Evolutionary conservation across 2,329 filamentous ascomycete genomes (phyloP), one percentile per base, ranked within the genome.

Genomic region (Pseudogymnoascus sp.): DNA sequence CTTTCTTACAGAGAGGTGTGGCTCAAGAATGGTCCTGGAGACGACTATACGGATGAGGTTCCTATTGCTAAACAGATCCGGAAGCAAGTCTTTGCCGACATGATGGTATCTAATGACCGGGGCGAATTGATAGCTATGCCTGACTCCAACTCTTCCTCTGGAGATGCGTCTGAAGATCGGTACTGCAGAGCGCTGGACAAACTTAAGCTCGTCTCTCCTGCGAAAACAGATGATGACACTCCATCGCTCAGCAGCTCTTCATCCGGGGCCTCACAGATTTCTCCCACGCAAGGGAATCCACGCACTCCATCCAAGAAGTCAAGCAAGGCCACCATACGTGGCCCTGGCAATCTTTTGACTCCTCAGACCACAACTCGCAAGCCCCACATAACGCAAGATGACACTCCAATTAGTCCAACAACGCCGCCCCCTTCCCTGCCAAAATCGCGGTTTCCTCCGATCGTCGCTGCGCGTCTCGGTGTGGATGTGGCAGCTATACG

Each of bases 1-100:
- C 70, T 89, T 4, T 77, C 80, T 9, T 75, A 92, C 11, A 78
- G 87, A 7, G 80, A 87, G 65, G 87, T 87, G 0, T 85, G 76
- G 77, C 35, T 71, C 1, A 64, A 67, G 17, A 70, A 68, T 56
- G n/a, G 63, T 7, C 46, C 59, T n/a, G 42, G 59, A 19, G 37
- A 60, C 13, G 60, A 62, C 1, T 26, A 38, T 11, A n/a, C 9
- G 4, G 23, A 10, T 2, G 46, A 17, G 1, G 9, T 53, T 31
- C n/a, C 9, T 31, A 26, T 53, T 31, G 7, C 15, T 31, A 26
- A 53, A 31, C 46, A 53, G 23, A 53, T 53, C 5, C n/a, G 6
- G 7, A 53, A 31, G 46, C 46, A 53, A 31, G 5, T 53, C 7
- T 31, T 53, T 31, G 7, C 23, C 1, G 23, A 31, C 4, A 53